phyloP scores from a whole-genome alignment of 176 grass and related monocot genomes.

The Tillandsia fasciculata region DNA sequence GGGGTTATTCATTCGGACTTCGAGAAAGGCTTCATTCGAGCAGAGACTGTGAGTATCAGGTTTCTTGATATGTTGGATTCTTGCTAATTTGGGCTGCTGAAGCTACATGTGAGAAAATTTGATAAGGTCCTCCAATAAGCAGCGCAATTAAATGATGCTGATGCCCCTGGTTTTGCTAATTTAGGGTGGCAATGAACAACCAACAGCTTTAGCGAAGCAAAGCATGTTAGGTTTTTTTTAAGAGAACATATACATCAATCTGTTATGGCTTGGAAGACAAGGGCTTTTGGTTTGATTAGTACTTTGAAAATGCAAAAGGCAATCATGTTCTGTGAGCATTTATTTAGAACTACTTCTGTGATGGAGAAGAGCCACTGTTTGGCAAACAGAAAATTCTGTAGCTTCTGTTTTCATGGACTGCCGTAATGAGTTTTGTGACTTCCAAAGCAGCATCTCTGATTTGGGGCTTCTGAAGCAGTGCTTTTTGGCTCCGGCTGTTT shows the following conservation, averaged over 20 bases:
- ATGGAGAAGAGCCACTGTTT: too few relatives aligned
- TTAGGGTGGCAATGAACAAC: too few relatives aligned
- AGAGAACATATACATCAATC: background rate
- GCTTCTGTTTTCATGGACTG: background rate
- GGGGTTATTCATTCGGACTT: conserved; percentile 99
- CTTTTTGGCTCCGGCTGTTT: too few relatives aligned
- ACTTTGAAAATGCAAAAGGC: background rate
- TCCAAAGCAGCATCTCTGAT: too few relatives aligned
- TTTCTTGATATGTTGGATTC: background rate
- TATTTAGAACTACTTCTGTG: background rate
- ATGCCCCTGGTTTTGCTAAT: background rate
- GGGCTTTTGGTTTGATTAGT: background rate
- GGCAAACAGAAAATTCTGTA: too few relatives aligned
- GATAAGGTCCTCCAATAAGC: background rate
- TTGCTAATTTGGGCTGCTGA: conserved; percentile 18
- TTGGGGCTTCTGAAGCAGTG: too few relatives aligned
- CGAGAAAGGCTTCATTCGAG: conserved; percentile 99
- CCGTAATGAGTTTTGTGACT: too few relatives aligned
- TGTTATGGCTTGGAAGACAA: background rate
- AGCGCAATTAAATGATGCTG: background rate
- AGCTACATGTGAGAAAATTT: background rate
- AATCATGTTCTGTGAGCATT: background rate
- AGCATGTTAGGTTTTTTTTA: background rate
- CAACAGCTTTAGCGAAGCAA: background rate
- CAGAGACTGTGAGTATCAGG: conserved; percentile 76